Evolutionary conservation across 2,329 filamentous ascomycete species (phyloP), one percentile per base, ranked within the genome.

Genomic region (Ceratocystis cacaofunesta): DNA sequence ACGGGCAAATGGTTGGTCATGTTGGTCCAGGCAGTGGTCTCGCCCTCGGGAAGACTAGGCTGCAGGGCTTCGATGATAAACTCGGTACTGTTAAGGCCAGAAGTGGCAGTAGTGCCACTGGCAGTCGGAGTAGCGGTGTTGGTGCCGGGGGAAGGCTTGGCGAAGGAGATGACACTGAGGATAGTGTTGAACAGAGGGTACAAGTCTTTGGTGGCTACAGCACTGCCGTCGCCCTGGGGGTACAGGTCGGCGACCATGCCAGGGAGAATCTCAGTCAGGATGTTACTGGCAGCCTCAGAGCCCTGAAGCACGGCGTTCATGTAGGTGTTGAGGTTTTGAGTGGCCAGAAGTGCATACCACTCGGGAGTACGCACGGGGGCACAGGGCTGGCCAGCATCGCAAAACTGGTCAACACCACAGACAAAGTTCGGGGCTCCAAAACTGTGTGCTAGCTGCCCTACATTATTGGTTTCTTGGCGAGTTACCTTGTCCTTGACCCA

Each of bases 371-470:
- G 57, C 1, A 69, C 68, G 7, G 68, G 68, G 10, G 65, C 50
- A 28, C 68, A 69, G 5, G 68, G 68, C 60, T 69, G 68, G 15
- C 68, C 68, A 10, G 68, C 68, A 5, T 66, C 67, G 17, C 68
- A 69, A 60, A 65, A 66, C 8, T 43, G 5, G 12, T 65, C 62
- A 0, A 68, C 41, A 10, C 68, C 67, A 32, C 67, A 69, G 28
- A 65, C 67, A 60, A 69, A 69, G 58, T 68, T 69, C 36, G 67
- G 67, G 2, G 68, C 67, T 3, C 67, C 65, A 17, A 69, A 52
- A 5, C 57, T 66, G 2, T 66, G 64, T 1, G 62, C 64, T 28
- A 69, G 10, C 12, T 68, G 64, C n/a, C 68, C 62, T 7, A 69
- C 32, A 0, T 69, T 69, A 36, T 69, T 61, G 43, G 1, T 48